phyloP scores from a whole-genome alignment of 768 basidiomycete genomes.

The Kwoniella newhampshirensis region DNA sequence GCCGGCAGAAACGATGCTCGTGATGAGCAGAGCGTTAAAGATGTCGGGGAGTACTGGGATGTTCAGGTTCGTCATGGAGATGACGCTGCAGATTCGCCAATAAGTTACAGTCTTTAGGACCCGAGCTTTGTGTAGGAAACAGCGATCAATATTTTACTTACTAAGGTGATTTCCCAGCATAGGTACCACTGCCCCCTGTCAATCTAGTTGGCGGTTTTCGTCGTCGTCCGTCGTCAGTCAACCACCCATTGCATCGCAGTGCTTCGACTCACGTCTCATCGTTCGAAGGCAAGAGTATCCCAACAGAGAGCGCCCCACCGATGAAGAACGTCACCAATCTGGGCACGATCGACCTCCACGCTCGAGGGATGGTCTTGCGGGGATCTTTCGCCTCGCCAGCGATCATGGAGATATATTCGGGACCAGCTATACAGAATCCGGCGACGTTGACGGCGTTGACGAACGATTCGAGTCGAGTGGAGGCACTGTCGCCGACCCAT shows the following conservation, averaged over 20 bases:
- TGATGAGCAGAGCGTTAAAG: constrained; percentile 22
- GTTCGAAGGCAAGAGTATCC: constrained; percentile 25
- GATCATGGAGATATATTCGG: constrained; percentile 27
- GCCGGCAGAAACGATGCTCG: constrained; percentile 12
- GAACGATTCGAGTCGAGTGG: constrained; percentile 15
- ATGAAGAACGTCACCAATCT: constrained; percentile 28
- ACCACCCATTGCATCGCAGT: too few relatives aligned
- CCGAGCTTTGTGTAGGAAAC: not conserved
- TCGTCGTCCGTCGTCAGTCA: not conserved
- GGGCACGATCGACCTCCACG: constrained; percentile 11
- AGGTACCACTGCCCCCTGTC: constrained; percentile 6
- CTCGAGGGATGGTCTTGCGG: constrained; percentile 13
- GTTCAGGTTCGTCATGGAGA: constrained; percentile 21
- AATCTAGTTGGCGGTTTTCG: too few relatives aligned
- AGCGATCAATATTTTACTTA: not conserved
- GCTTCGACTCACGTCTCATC: constrained; percentile 16
- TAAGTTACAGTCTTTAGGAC: too few relatives aligned
- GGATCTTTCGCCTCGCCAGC: constrained; percentile 29
- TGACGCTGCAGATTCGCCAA: constrained; percentile 8
- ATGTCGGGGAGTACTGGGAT: constrained; percentile 30
- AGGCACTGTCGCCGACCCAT: constrained; percentile 12
- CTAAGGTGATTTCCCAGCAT: constrained; percentile 27
- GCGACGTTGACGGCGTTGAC: constrained; percentile 23
- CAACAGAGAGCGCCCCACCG: constrained; percentile 23
- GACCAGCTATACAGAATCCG: constrained; percentile 22